Evolutionary conservation across 2,329 filamentous ascomycete species (phyloP).

Genomic region (Aschersonia sp.): DNA sequence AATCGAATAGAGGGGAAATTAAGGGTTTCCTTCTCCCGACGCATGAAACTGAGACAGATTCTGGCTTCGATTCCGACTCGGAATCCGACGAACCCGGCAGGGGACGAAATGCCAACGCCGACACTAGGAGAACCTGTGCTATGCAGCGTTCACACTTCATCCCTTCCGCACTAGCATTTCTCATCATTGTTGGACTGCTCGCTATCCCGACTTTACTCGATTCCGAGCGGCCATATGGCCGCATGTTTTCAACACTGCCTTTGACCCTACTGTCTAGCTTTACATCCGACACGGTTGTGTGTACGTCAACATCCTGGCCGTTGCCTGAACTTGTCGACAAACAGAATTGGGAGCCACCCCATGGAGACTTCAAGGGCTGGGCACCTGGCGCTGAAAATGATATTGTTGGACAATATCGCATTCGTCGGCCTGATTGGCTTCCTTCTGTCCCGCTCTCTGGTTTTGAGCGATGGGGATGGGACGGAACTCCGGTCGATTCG

Average conservation of each 20-base stretch:
- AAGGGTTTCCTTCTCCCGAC: constrained; percentile 3
- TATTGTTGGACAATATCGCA: constrained; percentile 11
- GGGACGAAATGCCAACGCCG: neutral
- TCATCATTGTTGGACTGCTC: constrained; percentile 9
- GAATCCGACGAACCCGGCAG: neutral
- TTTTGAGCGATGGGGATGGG: constrained; percentile 12
- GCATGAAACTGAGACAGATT: constrained; percentile 1
- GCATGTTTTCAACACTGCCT: constrained; percentile 17
- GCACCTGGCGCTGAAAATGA: constrained; percentile 12
- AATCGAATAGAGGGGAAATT: neutral
- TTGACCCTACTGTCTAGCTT: constrained; percentile 16
- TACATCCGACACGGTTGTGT: constrained; percentile 11
- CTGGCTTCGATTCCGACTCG: constrained; percentile 4
- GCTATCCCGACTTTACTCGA: constrained; percentile 10
- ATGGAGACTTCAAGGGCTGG: constrained; percentile 18
- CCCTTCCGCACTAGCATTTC: constrained; percentile 7
- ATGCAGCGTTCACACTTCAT: constrained; percentile 6
- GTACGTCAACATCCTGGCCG: constrained; percentile 14
- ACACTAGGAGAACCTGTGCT: constrained; percentile 4
- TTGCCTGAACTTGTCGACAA: constrained; percentile 14
- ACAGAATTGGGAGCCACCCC: constrained; percentile 11
- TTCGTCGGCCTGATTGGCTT: constrained; percentile 14
- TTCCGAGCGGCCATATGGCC: constrained; percentile 15
- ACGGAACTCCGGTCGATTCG: neutral
- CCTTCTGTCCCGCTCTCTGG: constrained; percentile 12